phyloP scores from a whole-genome alignment of 202 grass and related monocot species.

The Panicum hallii region DNA sequence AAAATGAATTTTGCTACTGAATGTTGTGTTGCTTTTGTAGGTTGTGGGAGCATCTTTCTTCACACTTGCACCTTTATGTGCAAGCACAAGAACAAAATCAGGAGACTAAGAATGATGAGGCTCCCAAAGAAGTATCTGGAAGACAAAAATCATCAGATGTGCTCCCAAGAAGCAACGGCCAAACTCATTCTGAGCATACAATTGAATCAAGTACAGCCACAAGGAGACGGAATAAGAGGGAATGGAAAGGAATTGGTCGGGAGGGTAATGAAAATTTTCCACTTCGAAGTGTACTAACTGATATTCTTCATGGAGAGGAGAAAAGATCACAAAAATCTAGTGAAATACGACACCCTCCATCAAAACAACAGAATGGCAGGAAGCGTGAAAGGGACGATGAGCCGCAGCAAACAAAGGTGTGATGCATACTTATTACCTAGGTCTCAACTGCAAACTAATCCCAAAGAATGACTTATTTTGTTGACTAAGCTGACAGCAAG shows the following conservation, averaged over 20 bases:
- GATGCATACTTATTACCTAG: conserved; percentile 11
- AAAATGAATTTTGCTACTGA: conserved; percentile 6
- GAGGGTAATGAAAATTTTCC: conserved; percentile 68
- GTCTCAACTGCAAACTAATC: conserved; percentile 9
- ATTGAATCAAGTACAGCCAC: conserved; percentile 54
- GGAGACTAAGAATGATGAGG: conserved; percentile 42
- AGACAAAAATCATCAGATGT: conserved; percentile 41
- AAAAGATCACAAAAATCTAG: conserved; percentile 51
- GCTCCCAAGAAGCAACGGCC: conserved; percentile 38
- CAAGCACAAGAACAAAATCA: conserved; percentile 48
- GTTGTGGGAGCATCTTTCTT: conserved; percentile 90
- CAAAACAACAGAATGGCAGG: conserved; percentile 54
- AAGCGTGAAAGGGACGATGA: conserved; percentile 74
- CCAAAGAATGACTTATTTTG: background rate
- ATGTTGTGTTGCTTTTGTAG: conserved; percentile 41
- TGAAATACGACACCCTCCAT: conserved; percentile 49
- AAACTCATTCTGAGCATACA: conserved; percentile 47
- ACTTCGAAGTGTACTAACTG: conserved; percentile 78
- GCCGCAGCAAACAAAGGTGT: conserved; percentile 71
- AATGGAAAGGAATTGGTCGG: conserved; percentile 62
- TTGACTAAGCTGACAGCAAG: conserved; percentile 27
- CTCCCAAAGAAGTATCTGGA: conserved; percentile 49
- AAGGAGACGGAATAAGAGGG: conserved; percentile 66
- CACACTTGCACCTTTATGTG: conserved; percentile 69
- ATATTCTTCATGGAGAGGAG: conserved; percentile 77